Evolutionary conservation across 805 yeast species (phyloP), one percentile per base, ranked within the genome.

Genomic region (Saccharomycopsis microspora): DNA sequence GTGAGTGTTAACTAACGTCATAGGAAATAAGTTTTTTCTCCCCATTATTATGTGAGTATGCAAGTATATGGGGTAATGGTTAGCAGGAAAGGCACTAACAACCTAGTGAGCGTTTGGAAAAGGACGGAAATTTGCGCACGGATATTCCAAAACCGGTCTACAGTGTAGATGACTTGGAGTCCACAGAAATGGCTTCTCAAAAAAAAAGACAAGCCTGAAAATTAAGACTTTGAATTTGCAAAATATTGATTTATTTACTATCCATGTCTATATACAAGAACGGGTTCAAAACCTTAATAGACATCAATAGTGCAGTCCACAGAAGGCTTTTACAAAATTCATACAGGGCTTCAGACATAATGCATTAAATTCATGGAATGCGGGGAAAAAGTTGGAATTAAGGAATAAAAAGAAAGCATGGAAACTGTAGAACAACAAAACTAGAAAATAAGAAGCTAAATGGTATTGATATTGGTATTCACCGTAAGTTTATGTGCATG

Each of bases 1-100:
- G 42, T 36, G 30, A 34, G n/a, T n/a, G 36, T 9, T n/a, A 9
- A 34, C 8, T n/a, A 34, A 34, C 8, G 10, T 34, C 10, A 41
- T 31, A 63, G 85, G 85, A 3, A 63, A 76, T 48, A 76, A 72
- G 58, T 84, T 84, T 63, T 84, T 85, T 68, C 80, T 80, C 55
- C 94, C 94, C 2, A 60, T 84, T 11, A 73, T 84, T 3, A 72
- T 83, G 80, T 75, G 67, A 57, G 81, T 73, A 43, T 29, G 19
- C 11, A 34, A 34, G 36, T n/a, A 34, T n/a, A 8, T n/a, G 10
- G 10, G n/a, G 10, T n/a, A 9, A 9, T 9, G n/a, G 3, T 34
- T n/a, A 8, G n/a, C n/a, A n/a, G 36, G 36, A 34, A 8, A 5
- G 10, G 9, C 11, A 41, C 42, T 5, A 4, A 7, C 48, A 10